Conservation (phyloP, 176 grass and related monocot species). For the Olyra latifolia region DNA sequence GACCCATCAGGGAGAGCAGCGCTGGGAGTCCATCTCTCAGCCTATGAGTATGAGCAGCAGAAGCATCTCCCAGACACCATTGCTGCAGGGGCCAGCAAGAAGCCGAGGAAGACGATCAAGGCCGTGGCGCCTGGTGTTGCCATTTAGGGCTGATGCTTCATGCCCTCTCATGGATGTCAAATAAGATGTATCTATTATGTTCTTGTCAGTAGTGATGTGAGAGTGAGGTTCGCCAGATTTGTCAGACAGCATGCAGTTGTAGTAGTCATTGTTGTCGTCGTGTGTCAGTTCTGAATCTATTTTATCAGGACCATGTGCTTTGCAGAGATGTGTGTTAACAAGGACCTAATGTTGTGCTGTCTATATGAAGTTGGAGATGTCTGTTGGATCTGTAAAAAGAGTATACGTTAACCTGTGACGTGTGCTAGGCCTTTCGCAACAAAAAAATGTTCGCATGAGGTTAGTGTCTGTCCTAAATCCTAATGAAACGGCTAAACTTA, state of each 20-base stretch:
- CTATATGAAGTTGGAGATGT: slow-evolving; percentile 2
- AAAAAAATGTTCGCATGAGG: neutral
- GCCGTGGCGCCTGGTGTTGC: slow-evolving; percentile 14
- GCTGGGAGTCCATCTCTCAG: slow-evolving; percentile 58
- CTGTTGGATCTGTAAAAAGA: neutral
- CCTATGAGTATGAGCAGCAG: slow-evolving; percentile 37
- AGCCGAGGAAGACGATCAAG: slow-evolving; percentile 33
- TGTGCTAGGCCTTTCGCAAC: neutral
- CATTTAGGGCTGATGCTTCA: slow-evolving; percentile 29
- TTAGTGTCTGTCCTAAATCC: neutral
- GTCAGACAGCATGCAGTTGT: neutral
- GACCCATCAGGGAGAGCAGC: slow-evolving; percentile 48
- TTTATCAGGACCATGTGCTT: neutral
- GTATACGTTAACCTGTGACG: neutral
- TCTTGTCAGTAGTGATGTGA: neutral
- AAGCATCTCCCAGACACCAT: slow-evolving; percentile 25
- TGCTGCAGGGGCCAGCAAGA: slow-evolving; percentile 30
- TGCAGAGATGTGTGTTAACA: neutral
- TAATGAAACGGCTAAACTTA: neutral
- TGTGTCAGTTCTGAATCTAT: neutral
- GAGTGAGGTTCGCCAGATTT: neutral
- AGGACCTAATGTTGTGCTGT: neutral
- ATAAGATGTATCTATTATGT: slow-evolving; percentile 3
- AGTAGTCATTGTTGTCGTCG: neutral
- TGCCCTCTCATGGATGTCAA: neutral